Base-by-base conservation (phyloP, 176 grass and related monocot genomes). In the Stipa capillata region DNA sequence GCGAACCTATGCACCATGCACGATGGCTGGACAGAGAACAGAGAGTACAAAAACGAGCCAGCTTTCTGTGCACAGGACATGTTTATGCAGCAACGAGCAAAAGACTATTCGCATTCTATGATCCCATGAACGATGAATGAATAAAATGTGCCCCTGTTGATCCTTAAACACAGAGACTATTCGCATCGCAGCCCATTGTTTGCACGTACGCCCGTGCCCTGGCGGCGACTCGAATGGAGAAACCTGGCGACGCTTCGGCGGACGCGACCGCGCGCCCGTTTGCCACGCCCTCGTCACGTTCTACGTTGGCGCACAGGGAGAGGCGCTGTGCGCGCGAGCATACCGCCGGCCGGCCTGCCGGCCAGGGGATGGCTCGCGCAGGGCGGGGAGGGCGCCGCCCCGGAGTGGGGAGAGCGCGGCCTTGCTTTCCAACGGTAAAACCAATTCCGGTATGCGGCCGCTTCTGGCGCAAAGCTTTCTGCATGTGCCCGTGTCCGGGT, bases 21-120 rank as follows among this genome's bases (percentile, higher is more conserved):
- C n/a, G n/a, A n/a, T n/a, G n/a, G n/a, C n/a, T n/a, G n/a, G n/a
- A 7, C 14, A 34, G 33, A 37, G n/a, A 20, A 59, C 31, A 13
- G 15, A 4, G 21, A 6, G 78, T 16, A 39, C 61, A 17, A 20
- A 44, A 57, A 34, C 50, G 12, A 87, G 40, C 61, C 54, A 42
- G 40, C 85, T 87, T 83, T 87, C 73, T 18, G 79, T 29, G 65
- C 73, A 55, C 85, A 87, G 79, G 55, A 18, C 60, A 51, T 65
- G 60, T 65, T 37, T 65, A 62, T 47, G 76, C 74, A 10, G 28
- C 56, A 77, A 48, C 3, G 27, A 63, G 57, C 57, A 48, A 34
- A 47, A 48, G 17, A 62, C 58, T 17, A 20, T 62, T 32, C 0
- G 14, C 57, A 14, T 18, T 61, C 57, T 14, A 31, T 32, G 56